phyloP scores from a whole-genome alignment of 495 filamentous ascomycete species.

The Neohortaea acidophila region DNA sequence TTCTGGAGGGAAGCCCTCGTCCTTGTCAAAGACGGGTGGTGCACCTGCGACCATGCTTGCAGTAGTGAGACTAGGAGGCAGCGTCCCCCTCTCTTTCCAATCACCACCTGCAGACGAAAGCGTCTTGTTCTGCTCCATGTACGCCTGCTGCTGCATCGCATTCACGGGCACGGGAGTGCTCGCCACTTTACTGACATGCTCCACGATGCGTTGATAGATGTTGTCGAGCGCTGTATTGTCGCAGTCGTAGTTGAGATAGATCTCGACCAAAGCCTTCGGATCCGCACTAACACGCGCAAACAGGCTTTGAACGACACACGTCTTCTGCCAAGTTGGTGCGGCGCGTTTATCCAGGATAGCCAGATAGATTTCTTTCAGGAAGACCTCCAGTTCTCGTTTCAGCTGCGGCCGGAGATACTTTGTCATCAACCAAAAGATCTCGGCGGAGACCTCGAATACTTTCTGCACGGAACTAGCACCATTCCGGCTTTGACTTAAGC shows the following conservation, averaged over 20 bases:
- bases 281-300: constrained; percentile 72
- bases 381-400: constrained; percentile 98
- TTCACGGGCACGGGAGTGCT: constrained; percentile 61
- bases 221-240: constrained; percentile 86
- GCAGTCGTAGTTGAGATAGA: constrained; percentile 98
- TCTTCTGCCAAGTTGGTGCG: constrained; percentile 77
- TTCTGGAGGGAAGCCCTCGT: constrained; percentile 61
- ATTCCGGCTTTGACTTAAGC: constrained; percentile 84
- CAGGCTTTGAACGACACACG: constrained; percentile 66
- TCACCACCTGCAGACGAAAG: constrained; percentile 34
- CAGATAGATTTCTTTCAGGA: constrained; percentile 93
- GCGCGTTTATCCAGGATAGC: constrained; percentile 79
- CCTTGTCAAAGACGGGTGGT: constrained; percentile 39
- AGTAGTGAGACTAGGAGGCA: constrained; percentile 73
- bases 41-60: constrained; percentile 40
- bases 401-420: constrained; percentile 86
- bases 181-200: constrained; percentile 75
- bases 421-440: constrained; percentile 95
- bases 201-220: constrained; percentile 85
- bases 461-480: constrained; percentile 78
- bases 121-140: constrained; percentile 49
- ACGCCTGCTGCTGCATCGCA: constrained; percentile 63
- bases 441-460: constrained; percentile 90
- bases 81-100: constrained; percentile 68
- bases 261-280: constrained; percentile 78